These are phyloP conservation scores for Coemansia sp. DNA, from an alignment of 192 early-diverging fungal species.

Conservation along the genomic window DNA sequence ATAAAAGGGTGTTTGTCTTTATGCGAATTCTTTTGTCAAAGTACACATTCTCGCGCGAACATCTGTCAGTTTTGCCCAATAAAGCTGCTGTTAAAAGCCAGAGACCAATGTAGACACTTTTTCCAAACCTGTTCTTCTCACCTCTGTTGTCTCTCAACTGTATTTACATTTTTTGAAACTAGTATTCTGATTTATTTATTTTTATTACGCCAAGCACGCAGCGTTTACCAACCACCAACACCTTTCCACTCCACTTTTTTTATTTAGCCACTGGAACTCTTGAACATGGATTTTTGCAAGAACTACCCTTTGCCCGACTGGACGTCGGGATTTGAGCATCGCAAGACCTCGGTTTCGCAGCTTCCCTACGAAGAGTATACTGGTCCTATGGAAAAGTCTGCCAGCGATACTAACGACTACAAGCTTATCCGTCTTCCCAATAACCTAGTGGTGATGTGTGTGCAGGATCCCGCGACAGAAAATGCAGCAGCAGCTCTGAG, in stretches of 20 bases:
- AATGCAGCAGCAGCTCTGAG: conserved; percentile 61
- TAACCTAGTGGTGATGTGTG: too few relatives aligned
- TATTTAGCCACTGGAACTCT: too few relatives aligned
- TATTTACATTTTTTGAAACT: not conserved
- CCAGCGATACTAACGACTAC: too few relatives aligned
- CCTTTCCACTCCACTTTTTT: not conserved
- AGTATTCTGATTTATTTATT: not conserved
- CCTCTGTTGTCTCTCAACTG: not conserved
- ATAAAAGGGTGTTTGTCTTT: too few relatives aligned
- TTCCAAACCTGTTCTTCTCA: not conserved
- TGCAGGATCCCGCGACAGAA: conserved; percentile 27
- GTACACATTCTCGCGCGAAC: too few relatives aligned
- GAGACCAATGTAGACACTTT: not conserved
- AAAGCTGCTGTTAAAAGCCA: not conserved
- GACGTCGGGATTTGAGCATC: not conserved
- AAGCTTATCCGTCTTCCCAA: too few relatives aligned
- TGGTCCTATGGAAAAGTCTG: not conserved
- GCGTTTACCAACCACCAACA: not conserved
- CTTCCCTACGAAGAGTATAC: conserved; percentile 13
- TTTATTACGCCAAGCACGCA: not conserved
- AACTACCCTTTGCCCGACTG: not conserved
- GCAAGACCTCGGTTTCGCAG: not conserved
- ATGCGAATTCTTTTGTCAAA: too few relatives aligned
- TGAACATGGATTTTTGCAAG: not conserved
- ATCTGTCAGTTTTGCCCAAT: not conserved